Evolutionary conservation across 2,329 filamentous ascomycete species (phyloP), one percentile per base, ranked within the genome.

Genomic region (Diaporthe ilicicola): DNA sequence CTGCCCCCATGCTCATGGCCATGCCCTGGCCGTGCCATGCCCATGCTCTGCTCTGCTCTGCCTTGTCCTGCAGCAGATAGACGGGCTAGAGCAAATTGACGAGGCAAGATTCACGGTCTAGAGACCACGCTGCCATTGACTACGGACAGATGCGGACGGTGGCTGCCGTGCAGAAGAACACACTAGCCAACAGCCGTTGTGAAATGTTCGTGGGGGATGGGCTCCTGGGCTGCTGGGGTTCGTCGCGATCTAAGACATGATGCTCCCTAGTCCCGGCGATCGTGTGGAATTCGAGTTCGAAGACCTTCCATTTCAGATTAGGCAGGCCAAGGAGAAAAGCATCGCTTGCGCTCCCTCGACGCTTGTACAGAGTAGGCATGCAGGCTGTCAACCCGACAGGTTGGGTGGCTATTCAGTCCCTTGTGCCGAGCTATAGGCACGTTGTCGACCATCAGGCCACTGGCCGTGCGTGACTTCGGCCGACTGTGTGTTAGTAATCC

Each of bases 1-100:
- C 56, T 32, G 24, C 32, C 17, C 27, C n/a, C 27, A 34, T 6
- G 19, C 59, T 44, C 59, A 50, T 48, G 44, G 34, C 42, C 59
- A 62, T 48, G 51, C 4, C 10, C 32, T 13, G n/a, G 32, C 19
- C 32, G 37, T 39, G 37, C 6, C 53, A 37, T 55, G 59, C 59
- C 13, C 34, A 29, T 44, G 65, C 17, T 42, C 29, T 15, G 13
- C 29, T 34, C 44, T 62, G 56, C 56, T 39, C 24, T 61, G 56
- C 56, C 59, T 62, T 48, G 42, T 48, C 59, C 42, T 62, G 56
- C 56, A 62, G 56, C 56, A 62, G 56, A 62, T 62, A 62, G 39
- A 62, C 39, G 55, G 54, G 39, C 39, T 42, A 27, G 37, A 37
- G 34, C 39, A 34, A 37, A 22, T 59, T 34, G 55, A 44, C 55